Percentiles rank a stretch among this genome's conserved stretches.
These are phyloP conservation scores for Blastomyces gilchristii DNA, from an alignment of 2,329 filamentous ascomycete genomes.

Conservation along the genomic window DNA sequence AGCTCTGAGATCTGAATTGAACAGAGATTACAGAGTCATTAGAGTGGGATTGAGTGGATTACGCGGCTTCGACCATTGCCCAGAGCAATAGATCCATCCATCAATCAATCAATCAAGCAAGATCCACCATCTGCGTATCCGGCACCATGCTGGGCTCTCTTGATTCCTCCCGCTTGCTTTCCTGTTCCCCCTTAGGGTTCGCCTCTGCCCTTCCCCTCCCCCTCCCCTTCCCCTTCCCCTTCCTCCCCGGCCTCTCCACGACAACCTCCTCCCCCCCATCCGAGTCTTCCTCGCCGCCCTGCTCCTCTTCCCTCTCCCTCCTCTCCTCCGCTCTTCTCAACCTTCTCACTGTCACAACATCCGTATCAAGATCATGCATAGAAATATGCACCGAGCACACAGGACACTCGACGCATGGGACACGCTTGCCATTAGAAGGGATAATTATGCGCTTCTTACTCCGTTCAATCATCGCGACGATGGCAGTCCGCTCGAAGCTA, in stretches of 20 bases:
- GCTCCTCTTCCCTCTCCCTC: constrained; percentile 23
- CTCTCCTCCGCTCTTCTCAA: constrained; percentile 25
- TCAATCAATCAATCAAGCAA: neutral
- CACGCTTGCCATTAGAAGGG: constrained; percentile 9
- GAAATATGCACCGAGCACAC: constrained; percentile 33
- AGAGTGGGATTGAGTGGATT: neutral
- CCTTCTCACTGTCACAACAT: constrained; percentile 32
- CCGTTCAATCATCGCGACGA: constrained; percentile 34
- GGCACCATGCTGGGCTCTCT: constrained; percentile 9
- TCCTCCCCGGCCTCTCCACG: constrained; percentile 11
- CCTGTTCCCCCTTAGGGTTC: neutral
- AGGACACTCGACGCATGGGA: constrained; percentile 30
- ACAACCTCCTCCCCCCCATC: constrained; percentile 21
- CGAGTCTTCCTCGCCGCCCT: constrained; percentile 22
- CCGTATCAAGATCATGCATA: constrained; percentile 29
- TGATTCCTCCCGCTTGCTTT: neutral
- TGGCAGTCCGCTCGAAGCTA: constrained; percentile 40
- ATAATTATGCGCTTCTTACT: constrained; percentile 20
- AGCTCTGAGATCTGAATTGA: neutral
- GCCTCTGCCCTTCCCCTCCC: constrained; percentile 22
- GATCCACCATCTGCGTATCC: constrained; percentile 10
- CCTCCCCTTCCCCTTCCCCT: constrained; percentile 23
- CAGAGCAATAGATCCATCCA: neutral
- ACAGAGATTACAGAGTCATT: neutral
- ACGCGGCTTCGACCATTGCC: neutral